Base-by-base conservation (phyloP, 305 asterid genomes). In the Petunia hybrid region DNA sequence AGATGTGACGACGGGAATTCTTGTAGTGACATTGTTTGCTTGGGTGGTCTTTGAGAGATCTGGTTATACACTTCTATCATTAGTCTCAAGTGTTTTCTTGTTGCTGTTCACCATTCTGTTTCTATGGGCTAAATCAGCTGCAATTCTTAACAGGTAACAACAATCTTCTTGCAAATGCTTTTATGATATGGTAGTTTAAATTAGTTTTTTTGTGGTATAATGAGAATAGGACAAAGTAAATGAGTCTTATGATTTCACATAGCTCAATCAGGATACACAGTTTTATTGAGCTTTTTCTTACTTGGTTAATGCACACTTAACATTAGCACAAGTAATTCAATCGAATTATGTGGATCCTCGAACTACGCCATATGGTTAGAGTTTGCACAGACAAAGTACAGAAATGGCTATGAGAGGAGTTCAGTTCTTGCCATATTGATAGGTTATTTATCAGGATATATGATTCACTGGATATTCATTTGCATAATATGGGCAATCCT, bases 41-140 rank as follows among this genome's bases (percentile, higher is more conserved):
- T 95, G 97, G 98, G 79, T 91, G 85, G 91, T 94, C 84, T 94
- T 94, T 88, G 97, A 95, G 92, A 89, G 85, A 87, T 94, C 93
- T 83, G 92, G 93, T 60, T 91, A 94, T 82, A 92, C 99, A 63
- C 84, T 94, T 71, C 74, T 95, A 13, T 89, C 99, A 55, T 86
- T 91, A 36, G 76, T 88, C 63, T 94, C 98, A 4, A 92, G 87
- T 87, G 98, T 95, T 64, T 81, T 92, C 55, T 87, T 95, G 87
- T 97, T 95, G 78, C 92, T 94, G 4, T 89, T 92, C 81, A 87
- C 92, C 63, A 92, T 92, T 87, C 93, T 95, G 42, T 94, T 91
- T 80, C 87, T 95, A n/a, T 95, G 99, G 99, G 92, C 98, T 16
- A 95, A 95, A 88, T 94, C 98, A 38, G 98, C 99, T 57, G 91